Base-by-base conservation (phyloP, 2,329 filamentous ascomycete genomes). In the Penicillium sp. region DNA sequence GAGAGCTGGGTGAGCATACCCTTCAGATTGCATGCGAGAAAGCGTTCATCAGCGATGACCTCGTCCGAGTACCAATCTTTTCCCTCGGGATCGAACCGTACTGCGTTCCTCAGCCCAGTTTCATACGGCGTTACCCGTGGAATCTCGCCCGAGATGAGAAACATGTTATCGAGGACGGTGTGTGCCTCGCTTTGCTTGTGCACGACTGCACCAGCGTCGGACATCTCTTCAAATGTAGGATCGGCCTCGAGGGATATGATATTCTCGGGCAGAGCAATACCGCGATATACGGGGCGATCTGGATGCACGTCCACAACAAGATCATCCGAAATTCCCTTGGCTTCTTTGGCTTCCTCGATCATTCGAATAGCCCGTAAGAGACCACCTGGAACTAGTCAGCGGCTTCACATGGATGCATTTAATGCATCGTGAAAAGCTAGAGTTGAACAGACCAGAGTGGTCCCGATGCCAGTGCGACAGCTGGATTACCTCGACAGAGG, bases 391-490 rank as follows among this genome's bases (percentile, higher is more conserved):
- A 18, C 3, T 13, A 46, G 44, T 40, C 28, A 40, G 18, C 10
- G 20, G 7, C 7, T 9, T 26, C 14, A 40, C 22, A 23, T 5
- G 36, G 16, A 9, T 11, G 6, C 4, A 8, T 6, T 14, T 11
- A 7, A 7, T 13, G 8, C 22, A 29, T 14, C 11, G 24, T 27
- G 13, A 40, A n/a, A 20, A 20, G 18, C 14, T 24, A 14, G 4
- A 8, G 11, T 11, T n/a, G 23, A 6, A 52, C 56, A n/a, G 42
- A 70, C 74, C 75, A 22, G 75, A 77, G 52, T 80, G 75, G 51
- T 80, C 75, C 31, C 77, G 69, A 61, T 80, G 75, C 77, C 77
- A 78, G 54, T 78, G 74, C 4, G 74, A 76, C 20, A 79, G 61
- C 39, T 77, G 69, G 16, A 78, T 69, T 11, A 71, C 47, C 51